Conservation (phyloP, 2,329 filamentous ascomycete genomes). For the Aureobasidium vineae region DNA sequence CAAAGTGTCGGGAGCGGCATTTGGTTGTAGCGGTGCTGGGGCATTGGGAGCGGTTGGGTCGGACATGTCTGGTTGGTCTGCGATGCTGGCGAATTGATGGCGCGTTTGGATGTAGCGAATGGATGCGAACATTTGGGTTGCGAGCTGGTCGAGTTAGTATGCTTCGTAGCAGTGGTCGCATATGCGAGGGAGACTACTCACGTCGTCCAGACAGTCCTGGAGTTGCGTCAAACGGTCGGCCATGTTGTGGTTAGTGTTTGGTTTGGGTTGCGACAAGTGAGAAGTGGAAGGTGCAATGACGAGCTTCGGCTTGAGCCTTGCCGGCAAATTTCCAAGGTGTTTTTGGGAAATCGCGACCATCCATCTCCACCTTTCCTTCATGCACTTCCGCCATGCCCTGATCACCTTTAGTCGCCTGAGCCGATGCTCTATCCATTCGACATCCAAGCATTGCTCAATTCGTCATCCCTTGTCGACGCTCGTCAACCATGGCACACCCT, state of each 20-base stretch:
- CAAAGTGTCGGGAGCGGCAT: slow-evolving; percentile 15
- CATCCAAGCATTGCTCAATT: neutral
- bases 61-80: slow-evolving; percentile 43
- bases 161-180: neutral
- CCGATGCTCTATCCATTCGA: neutral
- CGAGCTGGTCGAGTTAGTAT: slow-evolving; percentile 40
- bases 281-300: slow-evolving; percentile 1
- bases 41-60: slow-evolving; percentile 20
- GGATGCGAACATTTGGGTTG: slow-evolving; percentile 50
- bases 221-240: slow-evolving; percentile 76
- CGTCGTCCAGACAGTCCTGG: slow-evolving; percentile 81
- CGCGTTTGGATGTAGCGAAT: slow-evolving; percentile 47
- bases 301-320: slow-evolving; percentile 1
- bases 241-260: slow-evolving; percentile 47
- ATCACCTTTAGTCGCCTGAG: slow-evolving; percentile 2
- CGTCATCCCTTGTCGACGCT: neutral
- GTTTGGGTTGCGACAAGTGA: neutral
- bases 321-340: neutral
- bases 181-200: slow-evolving; percentile 39
- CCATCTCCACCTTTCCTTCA: neutral
- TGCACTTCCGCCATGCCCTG: slow-evolving; percentile 21
- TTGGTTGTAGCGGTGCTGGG: slow-evolving; percentile 21
- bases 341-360: slow-evolving; percentile 14
- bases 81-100: slow-evolving; percentile 45
- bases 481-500: neutral